These are phyloP conservation scores for Luzula sylvatica DNA, from an alignment of 176 grass and related monocot genomes.

Conservation along the genomic window DNA sequence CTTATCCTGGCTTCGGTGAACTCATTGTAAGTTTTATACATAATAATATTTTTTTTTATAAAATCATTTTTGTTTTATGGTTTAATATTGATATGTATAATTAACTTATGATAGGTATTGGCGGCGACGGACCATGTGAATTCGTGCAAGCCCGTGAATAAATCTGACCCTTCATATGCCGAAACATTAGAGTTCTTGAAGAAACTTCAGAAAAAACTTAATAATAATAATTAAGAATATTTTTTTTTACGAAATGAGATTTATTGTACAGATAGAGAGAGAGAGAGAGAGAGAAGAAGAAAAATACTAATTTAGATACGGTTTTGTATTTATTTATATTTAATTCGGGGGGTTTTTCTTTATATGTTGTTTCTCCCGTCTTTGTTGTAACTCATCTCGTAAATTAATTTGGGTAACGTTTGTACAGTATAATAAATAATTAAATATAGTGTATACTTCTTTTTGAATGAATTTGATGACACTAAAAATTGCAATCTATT, in stretches of 20 bases:
- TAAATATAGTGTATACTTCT: too few species aligned
- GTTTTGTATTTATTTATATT: too few species aligned
- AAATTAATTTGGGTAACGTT: too few species aligned
- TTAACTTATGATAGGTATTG: constrained; percentile 42
- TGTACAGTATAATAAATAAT: too few species aligned
- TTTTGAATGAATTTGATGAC: too few species aligned
- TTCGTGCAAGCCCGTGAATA: constrained; percentile 84
- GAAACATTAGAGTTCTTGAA: constrained; percentile 82
- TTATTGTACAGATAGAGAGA: constrained; percentile 19
- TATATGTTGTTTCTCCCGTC: too few species aligned
- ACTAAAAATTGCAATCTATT: too few species aligned
- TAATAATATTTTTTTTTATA: background rate
- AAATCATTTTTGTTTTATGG: background rate
- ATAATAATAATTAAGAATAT: constrained; percentile 1
- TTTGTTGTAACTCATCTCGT: too few species aligned
- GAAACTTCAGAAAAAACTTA: constrained; percentile 27
- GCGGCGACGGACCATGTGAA: constrained; percentile 85
- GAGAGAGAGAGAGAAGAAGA: background rate
- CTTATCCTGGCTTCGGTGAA: constrained; percentile 88
- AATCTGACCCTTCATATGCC: constrained; percentile 71
- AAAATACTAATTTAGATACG: background rate
- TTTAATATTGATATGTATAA: background rate
- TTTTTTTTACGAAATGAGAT: constrained; percentile 2
- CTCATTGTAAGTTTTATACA: constrained; percentile 58
- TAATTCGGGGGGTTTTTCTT: too few species aligned